Evolutionary conservation across 192 early-diverging fungal species (phyloP), one percentile per base, ranked within the genome.

Genomic region (Backusella morwellensis): DNA sequence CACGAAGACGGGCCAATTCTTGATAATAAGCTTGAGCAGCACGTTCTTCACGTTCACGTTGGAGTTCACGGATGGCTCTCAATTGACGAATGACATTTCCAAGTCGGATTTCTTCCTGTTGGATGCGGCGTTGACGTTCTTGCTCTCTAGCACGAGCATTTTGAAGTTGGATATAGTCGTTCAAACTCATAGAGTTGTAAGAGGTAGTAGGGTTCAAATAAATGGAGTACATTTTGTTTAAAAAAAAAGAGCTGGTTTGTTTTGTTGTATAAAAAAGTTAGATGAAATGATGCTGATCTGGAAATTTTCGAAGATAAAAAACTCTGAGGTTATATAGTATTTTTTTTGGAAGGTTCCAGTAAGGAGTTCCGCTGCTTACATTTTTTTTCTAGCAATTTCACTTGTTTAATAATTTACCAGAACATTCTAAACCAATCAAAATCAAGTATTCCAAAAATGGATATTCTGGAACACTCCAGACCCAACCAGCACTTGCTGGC

Each of bases 311-410:
- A n/a, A n/a, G 19, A 17, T 29, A 8, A 59, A 59, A 59, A 41
- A 23, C 21, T 21, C n/a, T 38, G 34, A 23, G 15, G 12, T 41
- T 70, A 38, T 70, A 70, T 70, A 70, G 21, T 3, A 41, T 19
- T 38, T 70, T 6, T 35, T 38, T 19, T 70, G 36, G 68, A 70
- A 70, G 68, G 68, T 70, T 70, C 68, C 35, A 35, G 68, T 36
- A 70, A 12, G 2, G 5, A n/a, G 21, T 1, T 56, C 15, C 12
- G 8, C 35, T n/a, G 68, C 38, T 70, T 41, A 70, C 23, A 4
- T 36, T 70, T 70, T 40, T 69, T 41, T 23, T 36, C 34, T n/a
- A 40, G 34, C 21, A n/a, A 12, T 4, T 40, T 70, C 38, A 4
- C 8, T 21, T 35, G 9, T 70, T 38, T 23, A 40, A 41, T 70